Evolutionary conservation across 345 rosid species (phyloP).

Genomic region (Geranium rotundifolium): DNA sequence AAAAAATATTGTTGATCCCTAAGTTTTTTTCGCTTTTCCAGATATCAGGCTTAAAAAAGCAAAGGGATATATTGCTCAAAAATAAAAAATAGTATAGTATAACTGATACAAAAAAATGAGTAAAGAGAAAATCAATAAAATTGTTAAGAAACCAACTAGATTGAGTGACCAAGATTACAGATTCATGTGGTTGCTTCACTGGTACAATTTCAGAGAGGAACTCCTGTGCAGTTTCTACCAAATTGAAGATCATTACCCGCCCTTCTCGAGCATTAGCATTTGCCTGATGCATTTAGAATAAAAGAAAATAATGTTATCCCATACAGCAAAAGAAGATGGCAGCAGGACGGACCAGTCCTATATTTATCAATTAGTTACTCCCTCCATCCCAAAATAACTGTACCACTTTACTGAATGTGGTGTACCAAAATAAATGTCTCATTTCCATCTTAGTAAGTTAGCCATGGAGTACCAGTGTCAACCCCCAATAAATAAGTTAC

Average conservation of each 20-base stretch:
- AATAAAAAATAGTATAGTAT: background rate
- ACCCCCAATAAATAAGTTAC: too few relatives aligned
- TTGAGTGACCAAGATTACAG: slow-evolving; percentile 37
- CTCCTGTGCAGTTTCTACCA: slow-evolving; percentile 98
- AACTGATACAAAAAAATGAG: background rate
- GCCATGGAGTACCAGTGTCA: too few relatives aligned
- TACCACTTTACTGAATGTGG: too few relatives aligned
- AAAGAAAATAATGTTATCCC: background rate
- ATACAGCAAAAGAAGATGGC: background rate
- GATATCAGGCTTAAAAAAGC: background rate
- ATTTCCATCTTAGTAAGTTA: too few relatives aligned
- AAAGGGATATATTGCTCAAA: background rate
- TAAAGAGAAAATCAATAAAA: background rate
- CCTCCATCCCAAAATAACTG: too few relatives aligned
- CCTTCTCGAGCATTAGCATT: slow-evolving; percentile 82
- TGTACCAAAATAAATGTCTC: too few relatives aligned
- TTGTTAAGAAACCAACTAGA: background rate
- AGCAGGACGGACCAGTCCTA: too few relatives aligned
- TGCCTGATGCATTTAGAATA: slow-evolving; percentile 35
- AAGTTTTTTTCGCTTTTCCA: background rate
- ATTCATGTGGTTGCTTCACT: slow-evolving; percentile 25
- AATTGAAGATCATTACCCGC: slow-evolving; percentile 87
- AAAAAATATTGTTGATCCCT: background rate
- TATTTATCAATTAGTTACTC: too few relatives aligned
- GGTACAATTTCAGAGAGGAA: slow-evolving; percentile 80